These are phyloP conservation scores for Coccomyxa subellipsoidea DNA, from an alignment of 163 green algal genomes.

Conservation along the genomic window DNA sequence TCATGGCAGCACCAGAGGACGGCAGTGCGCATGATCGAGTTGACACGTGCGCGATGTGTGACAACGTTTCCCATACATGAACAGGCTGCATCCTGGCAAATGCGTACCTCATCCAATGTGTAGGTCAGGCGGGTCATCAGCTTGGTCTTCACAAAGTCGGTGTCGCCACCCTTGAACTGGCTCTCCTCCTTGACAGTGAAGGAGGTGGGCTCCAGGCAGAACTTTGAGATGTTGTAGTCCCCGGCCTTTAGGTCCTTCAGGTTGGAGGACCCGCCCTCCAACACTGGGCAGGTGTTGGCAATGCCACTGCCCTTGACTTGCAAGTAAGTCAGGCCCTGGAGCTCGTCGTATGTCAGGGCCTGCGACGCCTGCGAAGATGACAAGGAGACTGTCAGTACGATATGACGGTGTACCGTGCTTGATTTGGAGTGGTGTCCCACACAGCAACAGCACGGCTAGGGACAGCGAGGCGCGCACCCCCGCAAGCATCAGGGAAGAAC, in stretches of 20 bases:
- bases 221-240: constrained; percentile 91
- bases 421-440: background rate
- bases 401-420: too few relatives aligned
- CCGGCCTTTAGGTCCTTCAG: constrained; percentile 82
- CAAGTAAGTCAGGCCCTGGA: constrained; percentile 90
- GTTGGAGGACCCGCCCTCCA: constrained; percentile 48
- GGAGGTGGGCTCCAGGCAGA: constrained; percentile 98
- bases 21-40: too few relatives aligned
- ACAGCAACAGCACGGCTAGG: background rate
- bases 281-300: constrained; percentile 97
- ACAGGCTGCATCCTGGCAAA: background rate
- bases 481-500: background rate
- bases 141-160: constrained; percentile 97
- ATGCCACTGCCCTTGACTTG: constrained; percentile 97
- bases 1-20: too few relatives aligned
- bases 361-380: background rate
- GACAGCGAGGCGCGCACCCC: background rate
- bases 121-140: constrained; percentile 99
- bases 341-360: constrained; percentile 91
- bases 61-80: too few relatives aligned
- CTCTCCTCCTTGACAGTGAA: constrained; percentile 94
- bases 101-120: constrained; percentile 87
- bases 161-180: constrained; percentile 75
- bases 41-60: too few relatives aligned
- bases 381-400: too few relatives aligned